Percentiles rank a stretch among this genome's conserved stretches.
These are phyloP conservation scores for Phaeosphaeria sp. DNA, from an alignment of 2,329 filamentous ascomycete species.

Conservation along the genomic window DNA sequence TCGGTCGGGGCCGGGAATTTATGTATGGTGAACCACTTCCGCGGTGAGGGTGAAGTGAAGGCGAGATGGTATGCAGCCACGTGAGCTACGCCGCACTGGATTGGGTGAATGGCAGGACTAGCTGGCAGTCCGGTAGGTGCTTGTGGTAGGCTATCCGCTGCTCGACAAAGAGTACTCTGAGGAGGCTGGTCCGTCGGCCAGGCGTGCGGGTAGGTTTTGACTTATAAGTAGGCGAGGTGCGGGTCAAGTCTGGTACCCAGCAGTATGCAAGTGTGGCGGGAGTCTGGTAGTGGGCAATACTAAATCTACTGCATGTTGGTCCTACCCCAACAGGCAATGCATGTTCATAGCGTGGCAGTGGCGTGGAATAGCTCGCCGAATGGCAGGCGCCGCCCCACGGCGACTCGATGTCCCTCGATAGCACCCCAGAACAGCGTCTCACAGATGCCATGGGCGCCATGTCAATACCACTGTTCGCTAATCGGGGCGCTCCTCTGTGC, in stretches of 20 bases:
- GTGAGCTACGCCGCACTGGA: neutral
- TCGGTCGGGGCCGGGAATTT: neutral
- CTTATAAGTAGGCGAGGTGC: neutral
- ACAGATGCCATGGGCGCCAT: neutral
- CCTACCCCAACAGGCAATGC: neutral
- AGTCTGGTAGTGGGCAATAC: neutral
- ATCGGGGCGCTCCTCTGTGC: neutral
- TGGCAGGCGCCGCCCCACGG: neutral
- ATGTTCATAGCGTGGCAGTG: neutral
- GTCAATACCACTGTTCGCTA: neutral
- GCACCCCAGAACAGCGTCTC: neutral
- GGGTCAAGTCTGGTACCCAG: neutral
- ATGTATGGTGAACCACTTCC: neutral
- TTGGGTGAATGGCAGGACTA: neutral
- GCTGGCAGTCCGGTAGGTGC: neutral
- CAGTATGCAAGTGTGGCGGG: neutral
- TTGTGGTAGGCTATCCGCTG: neutral
- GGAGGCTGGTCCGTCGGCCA: neutral
- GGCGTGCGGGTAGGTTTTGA: neutral
- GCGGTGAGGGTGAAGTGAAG: neutral
- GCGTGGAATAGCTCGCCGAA: slow-evolving; percentile 1
- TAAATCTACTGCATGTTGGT: neutral
- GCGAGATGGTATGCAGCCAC: neutral
- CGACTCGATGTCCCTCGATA: neutral
- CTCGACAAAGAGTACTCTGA: neutral